These are phyloP conservation scores for Glebionis coronaria DNA, from an alignment of 129 eudicot species.

Conservation along the genomic window DNA sequence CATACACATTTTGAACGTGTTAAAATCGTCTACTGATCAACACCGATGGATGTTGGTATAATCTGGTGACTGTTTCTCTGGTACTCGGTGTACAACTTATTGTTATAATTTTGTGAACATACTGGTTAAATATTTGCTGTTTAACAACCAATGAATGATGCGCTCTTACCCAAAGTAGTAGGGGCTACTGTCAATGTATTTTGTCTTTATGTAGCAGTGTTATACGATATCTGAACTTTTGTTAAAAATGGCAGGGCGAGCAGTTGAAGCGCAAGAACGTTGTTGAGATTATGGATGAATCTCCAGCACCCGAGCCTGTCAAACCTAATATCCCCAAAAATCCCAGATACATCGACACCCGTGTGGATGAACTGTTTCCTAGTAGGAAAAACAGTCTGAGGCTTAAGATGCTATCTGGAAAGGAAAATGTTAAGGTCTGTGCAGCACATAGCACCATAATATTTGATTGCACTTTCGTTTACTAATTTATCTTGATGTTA, in stretches of 20 bases:
- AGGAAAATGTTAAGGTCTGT: slow-evolving; percentile 65
- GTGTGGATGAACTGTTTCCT: slow-evolving; percentile 73
- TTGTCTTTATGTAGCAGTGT: background rate
- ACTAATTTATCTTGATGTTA: background rate
- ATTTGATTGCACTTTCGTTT: background rate
- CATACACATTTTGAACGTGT: no score
- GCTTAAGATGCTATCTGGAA: slow-evolving; percentile 46
- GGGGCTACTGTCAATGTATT: background rate
- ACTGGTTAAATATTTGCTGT: background rate
- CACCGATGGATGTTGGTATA: background rate
- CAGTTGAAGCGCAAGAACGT: slow-evolving; percentile 65
- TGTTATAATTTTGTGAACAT: background rate
- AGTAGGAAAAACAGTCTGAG: slow-evolving; percentile 62
- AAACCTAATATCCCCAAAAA: slow-evolving; percentile 49
- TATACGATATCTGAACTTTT: background rate
- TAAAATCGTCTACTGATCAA: no score
- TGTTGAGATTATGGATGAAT: slow-evolving; percentile 46
- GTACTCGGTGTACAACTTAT: background rate
- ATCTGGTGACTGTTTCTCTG: background rate
- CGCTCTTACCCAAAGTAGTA: background rate
- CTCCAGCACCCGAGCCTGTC: slow-evolving; percentile 40
- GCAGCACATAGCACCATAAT: background rate
- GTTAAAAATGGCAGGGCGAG: slow-evolving; percentile 63
- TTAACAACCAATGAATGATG: background rate
- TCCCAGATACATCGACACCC: slow-evolving; percentile 71